Conservation (phyloP, 768 basidiomycete species). For the Tulasnella calospora region DNA sequence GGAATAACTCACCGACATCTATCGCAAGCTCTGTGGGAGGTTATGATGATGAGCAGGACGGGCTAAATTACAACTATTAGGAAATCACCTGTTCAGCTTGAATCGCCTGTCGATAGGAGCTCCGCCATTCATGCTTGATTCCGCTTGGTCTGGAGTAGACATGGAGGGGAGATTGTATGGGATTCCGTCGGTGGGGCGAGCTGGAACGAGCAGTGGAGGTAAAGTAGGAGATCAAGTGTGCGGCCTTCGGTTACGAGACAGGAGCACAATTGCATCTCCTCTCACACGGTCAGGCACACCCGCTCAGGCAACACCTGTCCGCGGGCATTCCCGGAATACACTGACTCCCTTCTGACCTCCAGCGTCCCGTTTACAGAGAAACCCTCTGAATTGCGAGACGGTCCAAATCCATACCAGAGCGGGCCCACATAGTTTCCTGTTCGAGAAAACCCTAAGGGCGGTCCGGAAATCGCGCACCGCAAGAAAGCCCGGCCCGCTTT, state of each 20-base stretch:
- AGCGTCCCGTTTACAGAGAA: background rate
- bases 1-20: slow-evolving; percentile 68
- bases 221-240: background rate
- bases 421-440: background rate
- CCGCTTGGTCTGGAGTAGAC: slow-evolving; percentile 11
- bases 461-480: background rate
- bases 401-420: background rate
- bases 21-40: slow-evolving; percentile 66
- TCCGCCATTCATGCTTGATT: slow-evolving; percentile 22
- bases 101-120: slow-evolving; percentile 67
- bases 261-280: slow-evolving; percentile 3
- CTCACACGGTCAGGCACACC: slow-evolving; percentile 3
- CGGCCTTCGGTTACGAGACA: slow-evolving; percentile 4
- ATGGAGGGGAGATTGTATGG: background rate
- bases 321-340: slow-evolving; percentile 3
- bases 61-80: slow-evolving; percentile 6
- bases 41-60: slow-evolving; percentile 10
- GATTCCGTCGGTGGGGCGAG: background rate
- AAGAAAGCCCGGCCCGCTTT: background rate
- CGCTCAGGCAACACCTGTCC: background rate
- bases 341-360: slow-evolving; percentile 1
- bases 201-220: background rate
- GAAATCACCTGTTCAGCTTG: slow-evolving; percentile 72
- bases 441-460: background rate
- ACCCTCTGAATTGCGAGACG: background rate